Conservation (phyloP, 306 rosid genomes). For the Quercus ilex region DNA sequence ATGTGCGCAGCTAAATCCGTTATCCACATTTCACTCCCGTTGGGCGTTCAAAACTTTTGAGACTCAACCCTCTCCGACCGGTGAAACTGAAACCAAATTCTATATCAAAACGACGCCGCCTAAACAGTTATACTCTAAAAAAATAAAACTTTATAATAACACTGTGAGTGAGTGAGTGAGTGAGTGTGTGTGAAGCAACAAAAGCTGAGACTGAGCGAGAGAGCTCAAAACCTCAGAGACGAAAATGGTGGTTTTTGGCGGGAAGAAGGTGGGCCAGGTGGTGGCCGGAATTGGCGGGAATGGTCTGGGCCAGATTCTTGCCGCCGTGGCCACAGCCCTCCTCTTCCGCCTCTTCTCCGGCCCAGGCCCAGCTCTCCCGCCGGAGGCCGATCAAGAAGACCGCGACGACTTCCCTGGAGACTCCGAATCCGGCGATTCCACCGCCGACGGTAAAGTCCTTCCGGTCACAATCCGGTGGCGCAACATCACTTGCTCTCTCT, state of each 20-base stretch:
- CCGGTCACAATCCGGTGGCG: conserved; percentile 86
- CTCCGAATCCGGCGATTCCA: conserved; percentile 19
- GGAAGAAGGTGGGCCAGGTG: conserved; percentile 55
- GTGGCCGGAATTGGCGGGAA: conserved; percentile 55
- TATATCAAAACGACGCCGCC: conserved; percentile 2
- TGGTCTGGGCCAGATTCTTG: conserved; percentile 64
- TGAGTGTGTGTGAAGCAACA: neutral
- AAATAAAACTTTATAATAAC: too few species aligned
- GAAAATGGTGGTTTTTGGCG: conserved; percentile 53
- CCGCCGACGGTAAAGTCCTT: conserved; percentile 31
- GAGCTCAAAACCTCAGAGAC: neutral
- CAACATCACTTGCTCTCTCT: conserved; percentile 64
- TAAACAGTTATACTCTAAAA: too few species aligned
- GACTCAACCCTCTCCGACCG: too few species aligned
- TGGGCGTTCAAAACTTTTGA: neutral
- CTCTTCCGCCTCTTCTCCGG: conserved; percentile 70
- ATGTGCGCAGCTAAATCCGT: neutral
- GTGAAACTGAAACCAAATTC: neutral
- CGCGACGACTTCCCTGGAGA: conserved; percentile 18
- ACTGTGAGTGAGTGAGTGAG: neutral
- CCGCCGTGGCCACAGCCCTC: conserved; percentile 63
- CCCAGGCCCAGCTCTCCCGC: conserved; percentile 61
- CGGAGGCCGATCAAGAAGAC: conserved; percentile 41
- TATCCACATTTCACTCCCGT: neutral
- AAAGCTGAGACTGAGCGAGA: too few species aligned